Evolutionary conservation across 2,329 filamentous ascomycete species (phyloP).

Genomic region (Sphaceloma murrayae): DNA sequence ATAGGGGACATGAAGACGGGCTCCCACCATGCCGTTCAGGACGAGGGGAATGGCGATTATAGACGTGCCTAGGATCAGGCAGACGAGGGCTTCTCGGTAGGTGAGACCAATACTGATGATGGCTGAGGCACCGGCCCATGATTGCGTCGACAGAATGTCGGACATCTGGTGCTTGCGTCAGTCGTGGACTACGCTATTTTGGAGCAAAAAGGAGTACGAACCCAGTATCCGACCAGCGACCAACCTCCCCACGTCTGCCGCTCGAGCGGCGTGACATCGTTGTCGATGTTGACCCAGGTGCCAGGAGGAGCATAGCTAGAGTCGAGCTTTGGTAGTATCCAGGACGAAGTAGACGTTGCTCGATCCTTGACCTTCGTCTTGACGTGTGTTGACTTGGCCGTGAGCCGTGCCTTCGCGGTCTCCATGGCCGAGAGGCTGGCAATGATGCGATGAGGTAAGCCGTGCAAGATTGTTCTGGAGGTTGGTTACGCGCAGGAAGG

Average conservation of each 20-base stretch:
- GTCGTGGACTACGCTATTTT: background rate
- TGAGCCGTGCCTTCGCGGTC: too few species aligned
- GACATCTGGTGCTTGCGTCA: conserved; percentile 20
- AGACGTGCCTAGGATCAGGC: conserved; percentile 42
- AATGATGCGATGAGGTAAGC: too few species aligned
- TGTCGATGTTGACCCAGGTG: conserved; percentile 34
- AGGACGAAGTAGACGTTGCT: conserved; percentile 20
- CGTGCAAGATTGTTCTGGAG: too few species aligned
- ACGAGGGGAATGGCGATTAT: conserved; percentile 50
- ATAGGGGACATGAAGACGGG: conserved; percentile 45
- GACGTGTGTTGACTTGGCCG: too few species aligned
- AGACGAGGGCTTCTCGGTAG: conserved; percentile 46
- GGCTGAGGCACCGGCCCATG: conserved; percentile 34
- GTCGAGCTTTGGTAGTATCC: conserved; percentile 42
- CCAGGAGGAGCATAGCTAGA: conserved; percentile 39
- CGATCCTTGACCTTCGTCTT: conserved; percentile 8
- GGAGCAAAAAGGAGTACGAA: background rate
- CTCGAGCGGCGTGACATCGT: conserved; percentile 27
- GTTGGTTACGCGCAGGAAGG: too few species aligned
- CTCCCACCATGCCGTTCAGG: conserved; percentile 45
- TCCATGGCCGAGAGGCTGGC: too few species aligned
- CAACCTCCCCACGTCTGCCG: conserved; percentile 29
- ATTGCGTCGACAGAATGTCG: conserved; percentile 26
- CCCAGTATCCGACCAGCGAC: conserved; percentile 33
- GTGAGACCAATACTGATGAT: conserved; percentile 44